These are phyloP conservation scores for Gracilaria gracilis DNA, from an alignment of 23 red algal genomes.

Conservation along the genomic window DNA sequence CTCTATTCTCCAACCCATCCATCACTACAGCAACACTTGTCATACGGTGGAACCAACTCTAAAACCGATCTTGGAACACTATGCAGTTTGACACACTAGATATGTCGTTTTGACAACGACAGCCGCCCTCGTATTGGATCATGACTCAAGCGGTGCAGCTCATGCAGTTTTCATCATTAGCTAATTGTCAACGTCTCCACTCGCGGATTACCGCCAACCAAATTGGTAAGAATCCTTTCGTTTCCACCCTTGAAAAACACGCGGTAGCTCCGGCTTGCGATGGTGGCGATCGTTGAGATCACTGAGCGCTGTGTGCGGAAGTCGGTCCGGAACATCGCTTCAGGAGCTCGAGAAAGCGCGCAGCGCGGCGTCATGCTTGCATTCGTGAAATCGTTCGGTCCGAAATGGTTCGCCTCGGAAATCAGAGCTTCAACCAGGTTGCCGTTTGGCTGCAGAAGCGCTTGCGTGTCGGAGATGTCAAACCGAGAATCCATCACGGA, in stretches of 20 bases:
- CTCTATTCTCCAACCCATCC: too few species aligned
- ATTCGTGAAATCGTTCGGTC: conserved; percentile 20
- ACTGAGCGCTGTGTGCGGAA: conserved; percentile 13
- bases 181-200: conserved; percentile 16
- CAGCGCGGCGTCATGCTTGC: conserved; percentile 1
- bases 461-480: not conserved
- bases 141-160: too few species aligned
- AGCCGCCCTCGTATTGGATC: too few species aligned
- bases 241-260: not conserved
- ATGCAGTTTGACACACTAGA: too few species aligned
- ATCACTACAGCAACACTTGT: too few species aligned
- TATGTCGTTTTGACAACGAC: too few species aligned
- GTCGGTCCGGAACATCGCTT: conserved; percentile 17
- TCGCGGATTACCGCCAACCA: not conserved
- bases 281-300: not conserved
- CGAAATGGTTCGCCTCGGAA: conserved; percentile 23
- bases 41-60: too few species aligned
- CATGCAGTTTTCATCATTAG: not conserved
- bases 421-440: not conserved
- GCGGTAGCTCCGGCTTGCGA: conserved; percentile 7
- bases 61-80: too few species aligned
- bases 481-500: not conserved
- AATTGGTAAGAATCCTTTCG: not conserved
- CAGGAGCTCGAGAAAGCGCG: not conserved
- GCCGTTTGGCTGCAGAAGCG: not conserved